Conservation (phyloP, 352 stramenopile species). For the Phytopythium cucurbitacearum region DNA sequence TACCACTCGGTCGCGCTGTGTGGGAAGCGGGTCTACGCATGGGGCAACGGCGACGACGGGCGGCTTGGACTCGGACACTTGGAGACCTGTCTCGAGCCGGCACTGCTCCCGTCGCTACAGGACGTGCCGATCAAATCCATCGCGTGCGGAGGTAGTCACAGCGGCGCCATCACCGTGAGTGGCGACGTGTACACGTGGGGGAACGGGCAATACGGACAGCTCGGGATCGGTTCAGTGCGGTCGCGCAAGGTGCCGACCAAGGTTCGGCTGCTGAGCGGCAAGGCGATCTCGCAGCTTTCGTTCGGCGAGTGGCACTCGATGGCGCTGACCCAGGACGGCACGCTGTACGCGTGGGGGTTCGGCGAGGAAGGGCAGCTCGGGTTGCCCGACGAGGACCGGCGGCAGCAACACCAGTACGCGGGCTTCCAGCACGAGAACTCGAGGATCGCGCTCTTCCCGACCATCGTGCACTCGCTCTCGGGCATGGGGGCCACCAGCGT, state of each 20-base stretch:
- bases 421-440: conserved; percentile 11
- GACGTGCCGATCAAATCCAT: conserved; percentile 31
- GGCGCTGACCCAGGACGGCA: conserved; percentile 47
- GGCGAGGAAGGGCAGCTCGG: conserved; percentile 69
- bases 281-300: conserved; percentile 38
- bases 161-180: conserved; percentile 31
- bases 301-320: conserved; percentile 75
- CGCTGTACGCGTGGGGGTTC: conserved; percentile 63
- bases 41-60: conserved; percentile 63
- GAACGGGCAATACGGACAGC: conserved; percentile 47
- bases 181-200: conserved; percentile 63
- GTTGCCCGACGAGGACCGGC: conserved; percentile 31
- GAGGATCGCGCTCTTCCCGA: conserved; percentile 37
- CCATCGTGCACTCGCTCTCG: conserved; percentile 39
- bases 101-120: conserved; percentile 24
- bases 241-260: conserved; percentile 35
- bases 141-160: conserved; percentile 56
- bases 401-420: conserved; percentile 9
- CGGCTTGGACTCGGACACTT: conserved; percentile 46
- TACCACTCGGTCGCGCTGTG: conserved; percentile 61
- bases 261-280: conserved; percentile 40
- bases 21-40: conserved; percentile 40
- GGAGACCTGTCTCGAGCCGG: conserved; percentile 40
- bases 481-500: conserved; percentile 55
- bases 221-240: conserved; percentile 34